Evolutionary conservation across 108 stramenopile species (phyloP).

Genomic region (Cyclostephanos tholiformis): DNA sequence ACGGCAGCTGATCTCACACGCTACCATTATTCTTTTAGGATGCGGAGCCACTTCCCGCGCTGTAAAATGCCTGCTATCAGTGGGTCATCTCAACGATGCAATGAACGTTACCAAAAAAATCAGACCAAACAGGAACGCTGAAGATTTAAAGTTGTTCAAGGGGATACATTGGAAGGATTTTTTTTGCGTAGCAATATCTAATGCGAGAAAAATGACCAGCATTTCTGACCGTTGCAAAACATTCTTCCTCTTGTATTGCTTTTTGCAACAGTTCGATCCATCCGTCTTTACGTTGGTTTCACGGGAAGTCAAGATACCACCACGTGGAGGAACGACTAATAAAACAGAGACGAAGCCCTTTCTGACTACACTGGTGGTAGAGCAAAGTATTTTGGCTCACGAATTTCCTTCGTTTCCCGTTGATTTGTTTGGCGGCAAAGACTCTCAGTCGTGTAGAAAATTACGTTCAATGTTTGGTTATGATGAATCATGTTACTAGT

Average conservation of each 20-base stretch:
- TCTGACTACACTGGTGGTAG: conserved; percentile 10
- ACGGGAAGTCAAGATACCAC: conserved; percentile 19
- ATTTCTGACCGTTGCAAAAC: conserved; percentile 34
- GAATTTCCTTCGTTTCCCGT: conserved; percentile 31
- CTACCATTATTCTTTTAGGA: conserved; percentile 28
- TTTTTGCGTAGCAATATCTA: conserved; percentile 18
- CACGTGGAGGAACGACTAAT: conserved; percentile 4
- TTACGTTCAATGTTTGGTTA: conserved; percentile 41
- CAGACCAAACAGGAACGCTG: conserved; percentile 5
- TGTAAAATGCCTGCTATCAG: conserved; percentile 27
- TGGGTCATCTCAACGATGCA: conserved; percentile 24
- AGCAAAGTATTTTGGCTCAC: conserved; percentile 40
- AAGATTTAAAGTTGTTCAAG: background rate
- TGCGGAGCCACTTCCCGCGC: conserved; percentile 20
- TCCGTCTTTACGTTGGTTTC: conserved; percentile 18
- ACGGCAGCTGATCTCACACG: conserved; percentile 30
- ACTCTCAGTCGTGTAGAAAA: conserved; percentile 11
- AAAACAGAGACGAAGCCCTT: conserved; percentile 8
- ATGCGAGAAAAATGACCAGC: conserved; percentile 14
- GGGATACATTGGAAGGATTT: conserved; percentile 24
- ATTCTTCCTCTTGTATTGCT: conserved; percentile 33
- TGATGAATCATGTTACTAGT: background rate
- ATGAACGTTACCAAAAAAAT: conserved; percentile 27
- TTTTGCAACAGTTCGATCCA: conserved; percentile 34
- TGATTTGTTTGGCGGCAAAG: conserved; percentile 35